Evolutionary conservation across 192 early-diverging fungal genomes (phyloP).

Genomic region (Coemansia sp.): DNA sequence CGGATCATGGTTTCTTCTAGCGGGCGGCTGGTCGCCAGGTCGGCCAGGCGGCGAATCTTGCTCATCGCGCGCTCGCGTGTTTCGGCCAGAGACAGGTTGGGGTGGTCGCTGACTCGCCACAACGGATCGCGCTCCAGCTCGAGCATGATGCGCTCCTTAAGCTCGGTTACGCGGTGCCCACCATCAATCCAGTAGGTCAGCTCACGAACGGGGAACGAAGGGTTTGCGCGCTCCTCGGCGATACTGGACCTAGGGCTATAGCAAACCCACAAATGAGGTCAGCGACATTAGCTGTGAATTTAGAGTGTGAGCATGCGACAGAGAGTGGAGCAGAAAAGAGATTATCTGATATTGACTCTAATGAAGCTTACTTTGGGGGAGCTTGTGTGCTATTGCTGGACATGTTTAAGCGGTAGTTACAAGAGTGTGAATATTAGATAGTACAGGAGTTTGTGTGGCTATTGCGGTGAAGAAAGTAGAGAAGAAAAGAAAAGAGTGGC

Average conservation of each 20-base stretch:
- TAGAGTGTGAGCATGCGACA: background rate
- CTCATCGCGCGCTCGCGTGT: constrained; percentile 84
- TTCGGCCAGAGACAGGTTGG: constrained; percentile 73
- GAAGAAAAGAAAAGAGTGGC: background rate
- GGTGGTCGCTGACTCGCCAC: constrained; percentile 77
- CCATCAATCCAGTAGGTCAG: constrained; percentile 87
- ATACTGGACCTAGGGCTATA: constrained; percentile 55
- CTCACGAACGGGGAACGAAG: constrained; percentile 74
- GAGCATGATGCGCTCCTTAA: constrained; percentile 80
- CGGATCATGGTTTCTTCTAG: constrained; percentile 68
- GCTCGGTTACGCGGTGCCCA: constrained; percentile 60
- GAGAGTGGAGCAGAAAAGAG: background rate
- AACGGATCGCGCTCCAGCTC: constrained; percentile 83
- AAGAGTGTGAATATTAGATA: background rate
- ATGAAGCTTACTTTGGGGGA: background rate
- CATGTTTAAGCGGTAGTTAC: background rate
- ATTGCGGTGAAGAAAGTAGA: background rate
- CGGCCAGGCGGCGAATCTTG: constrained; percentile 70
- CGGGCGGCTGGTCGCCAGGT: constrained; percentile 71
- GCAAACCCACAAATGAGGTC: background rate
- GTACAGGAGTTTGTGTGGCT: background rate
- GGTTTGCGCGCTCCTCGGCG: constrained; percentile 71
- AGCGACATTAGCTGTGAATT: background rate
- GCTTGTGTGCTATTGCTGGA: background rate
- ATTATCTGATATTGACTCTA: background rate